Evolutionary conservation across 179 eudicot species (phyloP), one percentile per base, ranked within the genome.

Genomic region (Silene noctiflora): DNA sequence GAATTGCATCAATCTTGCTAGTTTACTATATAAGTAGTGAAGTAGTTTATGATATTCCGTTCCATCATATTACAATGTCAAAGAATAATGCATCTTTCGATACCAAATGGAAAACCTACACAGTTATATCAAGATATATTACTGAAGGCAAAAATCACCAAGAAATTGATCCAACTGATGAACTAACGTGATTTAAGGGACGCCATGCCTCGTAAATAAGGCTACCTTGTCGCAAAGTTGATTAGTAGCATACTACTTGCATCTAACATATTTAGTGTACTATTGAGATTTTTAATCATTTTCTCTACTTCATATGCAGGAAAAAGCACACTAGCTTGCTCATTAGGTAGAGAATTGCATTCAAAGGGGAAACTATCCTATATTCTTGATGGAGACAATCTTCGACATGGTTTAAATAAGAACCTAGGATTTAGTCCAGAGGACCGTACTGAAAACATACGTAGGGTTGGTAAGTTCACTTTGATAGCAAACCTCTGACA

Each of bases 261-360:
- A 10, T 44, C 31, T 20, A 14, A 55, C 33, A 70, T 60, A 24
- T 60, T n/a, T 10, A 55, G 24, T 31, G 35, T 53, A n/a, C 12
- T 59, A 9, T 46, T 46, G 29, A 13, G 55, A 20, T 58, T 53
- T 69, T 7, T 33, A 71, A 17, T 25, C 39, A 14, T 46, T 59
- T 70, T 10, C 27, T 59, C 64, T 22, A 51, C 19, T 75, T 55
- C 83, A 86, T 16, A 39, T 46, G 68, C 85, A 94, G 98, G 98
- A 51, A 94, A 94, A 90, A 94, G 98, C 79, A 94, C 98, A 19
- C 84, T 94, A 73, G 98, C 98, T 20, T 90, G 94, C 74, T 81
- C 98, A 4, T 82, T 94, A 33, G 91, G 82, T 58, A 83, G 94
- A 83, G 91, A 87, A 76, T 69, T 94, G 87, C 94, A 94, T 80